These are phyloP conservation scores for Tuber brumale DNA, from an alignment of 495 filamentous ascomycete species.

Conservation along the genomic window DNA sequence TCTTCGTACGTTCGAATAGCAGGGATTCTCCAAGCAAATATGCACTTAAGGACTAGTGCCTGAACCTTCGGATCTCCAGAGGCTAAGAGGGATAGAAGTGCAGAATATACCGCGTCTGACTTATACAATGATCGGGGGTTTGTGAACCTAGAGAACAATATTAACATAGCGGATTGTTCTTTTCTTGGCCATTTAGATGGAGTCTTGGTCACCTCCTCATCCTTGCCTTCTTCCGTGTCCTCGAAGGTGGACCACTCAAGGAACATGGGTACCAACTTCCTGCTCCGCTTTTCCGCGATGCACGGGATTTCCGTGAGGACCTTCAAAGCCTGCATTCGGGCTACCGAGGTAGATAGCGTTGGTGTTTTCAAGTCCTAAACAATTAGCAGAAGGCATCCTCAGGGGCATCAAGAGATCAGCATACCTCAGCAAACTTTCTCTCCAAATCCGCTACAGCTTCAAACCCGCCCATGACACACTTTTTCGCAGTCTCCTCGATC, in stretches of 20 bases:
- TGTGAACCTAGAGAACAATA: constrained; percentile 72
- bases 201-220: constrained; percentile 45
- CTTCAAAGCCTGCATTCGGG: constrained; percentile 69
- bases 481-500: constrained; percentile 48
- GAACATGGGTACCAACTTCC: constrained; percentile 75
- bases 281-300: constrained; percentile 77
- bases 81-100: constrained; percentile 63
- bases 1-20: constrained; percentile 74
- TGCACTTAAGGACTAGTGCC: constrained; percentile 70
- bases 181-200: constrained; percentile 52
- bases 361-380: constrained; percentile 44
- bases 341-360: constrained; percentile 43
- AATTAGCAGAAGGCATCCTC: constrained; percentile 32
- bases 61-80: constrained; percentile 89
- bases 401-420: constrained; percentile 37
- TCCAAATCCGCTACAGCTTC: constrained; percentile 49
- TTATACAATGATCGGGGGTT: constrained; percentile 80
- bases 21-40: constrained; percentile 80
- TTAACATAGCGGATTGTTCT: constrained; percentile 74
- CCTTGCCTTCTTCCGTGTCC: constrained; percentile 38
- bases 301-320: constrained; percentile 66
- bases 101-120: constrained; percentile 65
- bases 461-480: constrained; percentile 44
- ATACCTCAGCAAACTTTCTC: constrained; percentile 47
- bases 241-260: constrained; percentile 58